Base-by-base conservation (phyloP, 805 yeast genomes). In the Ogataea neopini region DNA sequence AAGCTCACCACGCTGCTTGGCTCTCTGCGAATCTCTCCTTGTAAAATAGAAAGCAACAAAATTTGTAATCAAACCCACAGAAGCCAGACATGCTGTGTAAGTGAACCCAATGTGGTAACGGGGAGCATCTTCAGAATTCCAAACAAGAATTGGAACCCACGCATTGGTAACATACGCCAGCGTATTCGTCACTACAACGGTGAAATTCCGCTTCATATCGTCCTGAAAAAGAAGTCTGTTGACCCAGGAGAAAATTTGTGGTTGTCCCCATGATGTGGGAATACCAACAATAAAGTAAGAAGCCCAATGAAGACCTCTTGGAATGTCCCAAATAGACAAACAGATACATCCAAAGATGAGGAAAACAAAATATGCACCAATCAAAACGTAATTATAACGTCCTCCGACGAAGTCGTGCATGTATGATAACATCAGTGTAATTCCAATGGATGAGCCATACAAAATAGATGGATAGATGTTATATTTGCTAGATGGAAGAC, bases 191-290 rank as follows among this genome's bases (percentile, higher is more conserved):
- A 60, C 47, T 7, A 68, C 74, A 10, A 74, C 75, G 4, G 68
- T 65, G 35, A 58, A 54, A 47, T 61, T 64, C 54, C 74, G 59
- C 60, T 71, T 71, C 73, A 68, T 68, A 52, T 74, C 78, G 52
- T 76, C 75, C 6, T 64, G 57, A 22, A 65, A 66, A 19, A 79
- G 55, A 20, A 73, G 56, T 30, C 78, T 65, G 55, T 80, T 80
- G 15, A 79, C 72, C 84, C 84, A 80, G 2, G 81, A 67, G 48
- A 71, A 79, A 9, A 79, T 75, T 54, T 75, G 70, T 1, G 84
- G 83, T 60, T 78, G 84, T 0, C 83, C 83, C 73, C 73, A 72
- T 6, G 75, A 51, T 0, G 75, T 63, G 3, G 83, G 80, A 13
- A 74, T 61, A 2, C 79, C 79, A 3, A 74, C 56, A 23, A 77